Evolutionary conservation across 305 asterid species (phyloP).

Genomic region (Salvia sclarea): DNA sequence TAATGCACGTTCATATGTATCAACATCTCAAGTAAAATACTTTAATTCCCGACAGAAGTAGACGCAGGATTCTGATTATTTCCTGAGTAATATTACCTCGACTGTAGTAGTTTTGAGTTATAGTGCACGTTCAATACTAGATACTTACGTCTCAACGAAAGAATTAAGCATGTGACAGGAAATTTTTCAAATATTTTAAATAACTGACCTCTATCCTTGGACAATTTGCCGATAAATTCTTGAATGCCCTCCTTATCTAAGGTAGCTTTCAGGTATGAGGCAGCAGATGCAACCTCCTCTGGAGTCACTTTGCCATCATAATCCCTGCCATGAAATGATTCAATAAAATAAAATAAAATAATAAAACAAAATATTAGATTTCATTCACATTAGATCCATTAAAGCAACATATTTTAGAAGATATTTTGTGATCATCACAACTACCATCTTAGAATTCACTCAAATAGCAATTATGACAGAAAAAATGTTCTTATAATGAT

Average conservation of each 20-base stretch:
- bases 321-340: too few species aligned
- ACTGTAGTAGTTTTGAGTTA: not conserved
- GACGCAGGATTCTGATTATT: not conserved
- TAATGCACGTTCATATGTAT: not conserved
- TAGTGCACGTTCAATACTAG: not conserved
- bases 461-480: too few species aligned
- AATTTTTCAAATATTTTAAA: conserved; percentile 17
- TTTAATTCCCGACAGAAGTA: conserved; percentile 1
- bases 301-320: conserved; percentile 83
- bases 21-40: not conserved
- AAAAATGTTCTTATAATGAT: too few species aligned
- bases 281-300: conserved; percentile 83
- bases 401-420: too few species aligned
- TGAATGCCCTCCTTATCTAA: conserved; percentile 78
- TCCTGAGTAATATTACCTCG: not conserved
- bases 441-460: too few species aligned
- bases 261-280: conserved; percentile 72
- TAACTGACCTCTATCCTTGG: conserved; percentile 72
- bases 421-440: too few species aligned
- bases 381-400: too few species aligned
- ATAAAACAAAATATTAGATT: too few species aligned
- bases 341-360: too few species aligned
- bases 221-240: conserved; percentile 75
- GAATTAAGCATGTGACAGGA: conserved; percentile 1
- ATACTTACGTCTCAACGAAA: not conserved